phyloP scores from a whole-genome alignment of 2,329 filamentous ascomycete species.

The Aspergillus neotritici region DNA sequence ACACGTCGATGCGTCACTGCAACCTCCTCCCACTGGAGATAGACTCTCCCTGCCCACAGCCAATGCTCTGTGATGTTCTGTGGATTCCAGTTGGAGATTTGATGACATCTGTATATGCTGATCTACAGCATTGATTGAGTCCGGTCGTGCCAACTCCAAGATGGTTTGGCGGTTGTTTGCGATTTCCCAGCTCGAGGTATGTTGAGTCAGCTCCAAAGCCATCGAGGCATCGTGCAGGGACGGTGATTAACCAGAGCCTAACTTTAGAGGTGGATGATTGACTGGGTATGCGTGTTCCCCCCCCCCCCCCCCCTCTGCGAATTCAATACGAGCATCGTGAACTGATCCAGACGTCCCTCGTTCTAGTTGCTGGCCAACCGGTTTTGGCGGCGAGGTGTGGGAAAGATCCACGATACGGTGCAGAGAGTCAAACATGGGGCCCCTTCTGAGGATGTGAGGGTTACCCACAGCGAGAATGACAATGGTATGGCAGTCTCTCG shows the following conservation, averaged over 20 bases:
- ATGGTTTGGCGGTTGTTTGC: constrained; percentile 26
- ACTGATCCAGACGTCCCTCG: constrained; percentile 7
- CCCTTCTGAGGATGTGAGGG: constrained; percentile 40
- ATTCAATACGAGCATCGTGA: background rate
- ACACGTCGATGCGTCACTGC: too few species aligned
- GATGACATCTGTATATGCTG: background rate
- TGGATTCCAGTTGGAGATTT: too few species aligned
- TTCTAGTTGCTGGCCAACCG: constrained; percentile 39
- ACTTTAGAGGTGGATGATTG: constrained; percentile 33
- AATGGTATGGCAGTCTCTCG: constrained; percentile 20
- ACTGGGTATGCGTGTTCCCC: constrained; percentile 27
- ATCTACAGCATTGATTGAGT: background rate
- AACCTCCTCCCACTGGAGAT: too few species aligned
- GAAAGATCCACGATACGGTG: constrained; percentile 38
- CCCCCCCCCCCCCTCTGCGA: background rate
- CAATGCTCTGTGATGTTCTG: too few species aligned
- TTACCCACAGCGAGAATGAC: constrained; percentile 34
- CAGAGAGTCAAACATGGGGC: constrained; percentile 39
- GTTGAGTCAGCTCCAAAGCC: constrained; percentile 6
- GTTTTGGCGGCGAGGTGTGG: constrained; percentile 40
- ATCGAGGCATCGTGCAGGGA: background rate
- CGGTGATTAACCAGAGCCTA: constrained; percentile 11
- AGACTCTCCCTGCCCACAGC: too few species aligned
- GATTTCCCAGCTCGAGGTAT: constrained; percentile 32
- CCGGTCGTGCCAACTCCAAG: constrained; percentile 4